A percentile compares a stretch with the other conserved stretches of the same genome.
Conservation (phyloP, 2,329 filamentous ascomycete genomes). For the Hymenotorrendiella dingleyae region DNA sequence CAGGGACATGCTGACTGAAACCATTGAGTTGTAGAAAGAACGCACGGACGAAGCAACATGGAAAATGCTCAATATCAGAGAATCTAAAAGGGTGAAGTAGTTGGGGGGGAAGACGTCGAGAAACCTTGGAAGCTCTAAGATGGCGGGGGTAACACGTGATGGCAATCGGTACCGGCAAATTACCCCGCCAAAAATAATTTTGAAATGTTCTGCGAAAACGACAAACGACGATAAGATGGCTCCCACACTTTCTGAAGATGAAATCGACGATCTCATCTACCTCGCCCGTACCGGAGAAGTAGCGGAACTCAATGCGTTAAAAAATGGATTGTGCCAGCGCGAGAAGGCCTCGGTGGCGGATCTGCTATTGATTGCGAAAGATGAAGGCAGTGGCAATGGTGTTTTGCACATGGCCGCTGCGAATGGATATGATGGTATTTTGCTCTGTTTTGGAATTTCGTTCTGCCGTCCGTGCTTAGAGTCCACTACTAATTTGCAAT, state of each 20-base stretch:
- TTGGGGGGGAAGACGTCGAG: no score
- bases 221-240: conserved; percentile 20
- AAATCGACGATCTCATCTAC: conserved; percentile 90
- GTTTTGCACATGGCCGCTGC: conserved; percentile 85
- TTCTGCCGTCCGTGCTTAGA: neutral
- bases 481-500: neutral
- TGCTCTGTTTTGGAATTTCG: conserved; percentile 19
- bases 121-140: no score
- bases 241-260: conserved; percentile 59
- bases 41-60: no score
- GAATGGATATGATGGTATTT: conserved; percentile 79
- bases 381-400: conserved; percentile 71
- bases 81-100: no score
- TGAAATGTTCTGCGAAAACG: no score
- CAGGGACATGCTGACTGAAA: no score
- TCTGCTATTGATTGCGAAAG: conserved; percentile 64
- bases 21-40: no score
- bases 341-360: conserved; percentile 54
- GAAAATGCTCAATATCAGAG: no score
- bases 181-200: no score
- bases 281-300: conserved; percentile 73
- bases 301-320: conserved; percentile 54
- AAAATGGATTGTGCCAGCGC: conserved; percentile 55
- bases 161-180: no score
- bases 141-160: no score